A percentile compares a stretch with the other conserved stretches of the same genome.
These are phyloP conservation scores for Exobasidium rhododendri DNA, from an alignment of 1,284 basidiomycete genomes.

Conservation along the genomic window DNA sequence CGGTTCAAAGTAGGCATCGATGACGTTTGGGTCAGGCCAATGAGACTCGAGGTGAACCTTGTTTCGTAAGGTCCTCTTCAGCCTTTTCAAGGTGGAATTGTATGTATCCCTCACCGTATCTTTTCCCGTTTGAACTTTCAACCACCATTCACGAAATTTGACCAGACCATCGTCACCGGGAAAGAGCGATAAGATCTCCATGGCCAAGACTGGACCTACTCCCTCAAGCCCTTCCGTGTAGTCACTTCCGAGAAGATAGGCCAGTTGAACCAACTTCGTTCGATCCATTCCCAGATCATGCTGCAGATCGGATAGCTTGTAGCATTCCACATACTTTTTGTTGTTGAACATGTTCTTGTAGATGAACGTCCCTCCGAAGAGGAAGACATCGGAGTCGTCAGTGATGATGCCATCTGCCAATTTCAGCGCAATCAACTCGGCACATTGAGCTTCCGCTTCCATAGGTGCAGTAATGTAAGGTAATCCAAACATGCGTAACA, in stretches of 20 bases:
- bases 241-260: conserved; percentile 92
- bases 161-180: conserved; percentile 67
- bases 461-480: conserved; percentile 97
- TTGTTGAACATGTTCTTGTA: conserved; percentile 99
- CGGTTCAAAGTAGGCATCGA: conserved; percentile 82
- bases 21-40: conserved; percentile 88
- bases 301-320: conserved; percentile 76
- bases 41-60: conserved; percentile 71
- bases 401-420: conserved; percentile 98
- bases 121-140: conserved; percentile 82
- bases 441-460: conserved; percentile 98
- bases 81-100: conserved; percentile 41
- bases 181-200: conserved; percentile 63
- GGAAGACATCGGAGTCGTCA: conserved; percentile 97
- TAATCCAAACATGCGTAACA: conserved; percentile 86
- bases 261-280: conserved; percentile 79
- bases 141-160: conserved; percentile 92
- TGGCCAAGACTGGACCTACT: conserved; percentile 90
- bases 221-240: conserved; percentile 95
- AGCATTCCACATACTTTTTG: conserved; percentile 95
- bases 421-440: conserved; percentile 76
- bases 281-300: conserved; percentile 85
- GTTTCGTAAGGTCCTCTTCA: conserved; percentile 49
- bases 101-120: conserved; percentile 69
- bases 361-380: conserved; percentile 88